Base-by-base conservation (phyloP, 2,329 filamentous ascomycete species). In the Onygenales sp. region DNA sequence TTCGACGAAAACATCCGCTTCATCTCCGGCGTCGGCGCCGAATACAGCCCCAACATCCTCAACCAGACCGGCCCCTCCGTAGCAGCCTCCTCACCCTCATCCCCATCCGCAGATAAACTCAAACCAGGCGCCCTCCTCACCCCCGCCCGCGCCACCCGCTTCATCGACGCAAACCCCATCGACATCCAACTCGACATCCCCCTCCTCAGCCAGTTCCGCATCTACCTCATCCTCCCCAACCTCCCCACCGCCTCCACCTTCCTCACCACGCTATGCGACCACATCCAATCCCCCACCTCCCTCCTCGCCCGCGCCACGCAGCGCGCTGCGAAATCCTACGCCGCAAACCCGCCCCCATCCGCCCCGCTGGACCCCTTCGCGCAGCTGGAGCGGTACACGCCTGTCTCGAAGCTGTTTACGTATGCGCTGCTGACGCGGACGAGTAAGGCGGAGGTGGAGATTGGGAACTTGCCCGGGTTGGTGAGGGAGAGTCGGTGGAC, bases 171-270 rank as follows among this genome's bases (percentile, higher is more conserved):
- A 3, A 91, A 90, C 61, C 86, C 86, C 0, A 81, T 91, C 42
- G 84, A 90, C 60, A 73, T 90, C 32, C 85, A 91, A 64, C 80
- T 88, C 5, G 87, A 90, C 62, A 87, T 90, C 44, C 87, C 87
- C 1, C 80, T 88, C 68, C 73, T 90, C 5, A 84, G 86, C 31
- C 87, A 91, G 63, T 91, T 90, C 72, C 79, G 85, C 48, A 79
- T 89, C 45, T 89, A 87, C 66, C 77, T 90, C 56, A 78, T 91
- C 56, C 79, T 82, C 56, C 81, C 80, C 62, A 77, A 87, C 61
- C 74, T 88, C 2, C 73, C 76, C 52, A 66, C 75, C 34, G 76
- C 77, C 3, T 72, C 71, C 52, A 70, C 72, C 1, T 87, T 87
- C 67, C 72, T 89, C 27, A 72, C 78, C 6, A 74, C 73, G 0